phyloP scores from a whole-genome alignment of 2,329 filamentous ascomycete species.

The Scedosporium dehoogii region DNA sequence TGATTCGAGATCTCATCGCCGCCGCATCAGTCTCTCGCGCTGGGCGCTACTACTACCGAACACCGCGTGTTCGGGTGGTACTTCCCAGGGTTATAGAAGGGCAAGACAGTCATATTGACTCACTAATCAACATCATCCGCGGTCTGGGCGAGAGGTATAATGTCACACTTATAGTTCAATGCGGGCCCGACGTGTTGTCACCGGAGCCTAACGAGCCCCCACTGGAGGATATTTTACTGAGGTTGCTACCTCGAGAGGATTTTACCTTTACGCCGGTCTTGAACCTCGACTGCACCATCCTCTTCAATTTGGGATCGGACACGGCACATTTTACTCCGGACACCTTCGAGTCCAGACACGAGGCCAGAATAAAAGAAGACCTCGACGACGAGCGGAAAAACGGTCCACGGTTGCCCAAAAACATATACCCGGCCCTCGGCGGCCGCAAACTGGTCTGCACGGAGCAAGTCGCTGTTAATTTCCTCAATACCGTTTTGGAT shows the following conservation, averaged over 20 bases:
- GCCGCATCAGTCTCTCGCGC: slow-evolving; percentile 24
- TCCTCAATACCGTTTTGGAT: slow-evolving; percentile 22
- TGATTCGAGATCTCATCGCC: slow-evolving; percentile 22
- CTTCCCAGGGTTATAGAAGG: slow-evolving; percentile 21
- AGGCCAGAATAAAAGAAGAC: slow-evolving; percentile 6
- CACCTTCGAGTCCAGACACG: slow-evolving; percentile 2
- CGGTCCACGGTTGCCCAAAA: slow-evolving; percentile 11
- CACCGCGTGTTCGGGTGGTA: slow-evolving; percentile 25
- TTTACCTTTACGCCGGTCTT: slow-evolving; percentile 23
- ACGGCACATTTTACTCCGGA: slow-evolving; percentile 23
- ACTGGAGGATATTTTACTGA: slow-evolving; percentile 15
- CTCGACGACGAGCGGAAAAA: slow-evolving; percentile 12
- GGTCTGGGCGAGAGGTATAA: slow-evolving; percentile 16
- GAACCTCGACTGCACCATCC: slow-evolving; percentile 31
- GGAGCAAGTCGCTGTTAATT: slow-evolving; percentile 26
- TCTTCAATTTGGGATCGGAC: slow-evolving; percentile 30
- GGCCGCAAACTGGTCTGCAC: slow-evolving; percentile 26
- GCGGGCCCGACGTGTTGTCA: slow-evolving; percentile 2
- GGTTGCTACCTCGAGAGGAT: slow-evolving; percentile 21
- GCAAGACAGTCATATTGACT: slow-evolving; percentile 18
- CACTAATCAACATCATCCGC: slow-evolving; percentile 20
- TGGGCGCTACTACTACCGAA: slow-evolving; percentile 21
- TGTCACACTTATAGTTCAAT: slow-evolving; percentile 23
- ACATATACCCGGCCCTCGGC: slow-evolving; percentile 24
- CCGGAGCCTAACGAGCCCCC: slow-evolving; percentile 14